Evolutionary conservation across 2,329 filamentous ascomycete species (phyloP), one percentile per base, ranked within the genome.

Genomic region (Myriosclerotinia duriaeana): DNA sequence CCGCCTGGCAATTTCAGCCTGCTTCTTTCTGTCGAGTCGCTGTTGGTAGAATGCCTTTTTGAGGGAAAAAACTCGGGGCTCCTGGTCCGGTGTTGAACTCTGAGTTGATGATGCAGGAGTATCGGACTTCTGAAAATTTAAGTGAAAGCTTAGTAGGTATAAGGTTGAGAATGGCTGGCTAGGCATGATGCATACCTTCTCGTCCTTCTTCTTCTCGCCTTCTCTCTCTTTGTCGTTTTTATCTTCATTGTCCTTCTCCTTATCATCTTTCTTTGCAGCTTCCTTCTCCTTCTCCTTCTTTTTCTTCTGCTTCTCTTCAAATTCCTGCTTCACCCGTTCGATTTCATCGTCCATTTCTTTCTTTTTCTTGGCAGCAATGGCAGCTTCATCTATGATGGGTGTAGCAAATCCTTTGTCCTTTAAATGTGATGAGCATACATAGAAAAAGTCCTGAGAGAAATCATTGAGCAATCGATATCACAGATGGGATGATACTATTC

Each of bases 11-110:
- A 88, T 82, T 75, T 95, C 91, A n/a, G 85, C 85, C 76, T 91
- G 90, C 53, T 88, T 85, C 75, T 93, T 89, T 75, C 89, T 90
- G 76, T 92, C 87, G 61, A 97, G 77, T 20, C 95, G 87, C 80
- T 93, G 91, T 72, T 94, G 89, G 76, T 92, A 96, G 78, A 99
- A 97, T 36, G 87, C 85, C 90, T 89, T 93, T 75, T 94, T 90
- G 67, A 97, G 81, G 71, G 90, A 86, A 79, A 95, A 99, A 3
- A 96, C 84, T 53, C 94, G 86, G 26, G 92, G 89, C 66, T 89
- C 87, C 68, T 91, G 88, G 22, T 63, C 63, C 36, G 71, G 58
- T 38, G 40, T 34, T 26, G 53, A 40, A 17, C 9, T 36, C 46
- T 66, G 48, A 53, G 64, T 17, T 22, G 67, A 22, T 40, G 61